Percentiles rank a stretch among this genome's conserved stretches.
These are phyloP conservation scores for Auxenochlorella protothecoides DNA, from an alignment of 139 green algal genomes.

Conservation along the genomic window DNA sequence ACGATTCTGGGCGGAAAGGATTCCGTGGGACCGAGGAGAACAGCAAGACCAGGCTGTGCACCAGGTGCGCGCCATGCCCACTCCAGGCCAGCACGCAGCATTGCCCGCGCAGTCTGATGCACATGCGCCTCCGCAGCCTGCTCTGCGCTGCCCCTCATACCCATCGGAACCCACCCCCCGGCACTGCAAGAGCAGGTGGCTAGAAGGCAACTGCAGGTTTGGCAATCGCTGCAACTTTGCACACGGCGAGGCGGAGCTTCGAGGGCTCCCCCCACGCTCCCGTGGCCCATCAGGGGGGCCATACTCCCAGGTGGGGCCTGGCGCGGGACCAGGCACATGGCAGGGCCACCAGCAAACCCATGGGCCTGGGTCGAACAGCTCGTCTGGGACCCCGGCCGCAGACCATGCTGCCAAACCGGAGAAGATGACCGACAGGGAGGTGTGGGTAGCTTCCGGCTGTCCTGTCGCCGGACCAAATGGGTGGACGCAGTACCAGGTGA, in stretches of 20 bases:
- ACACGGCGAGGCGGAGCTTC: slow-evolving; percentile 82
- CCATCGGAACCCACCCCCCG: neutral
- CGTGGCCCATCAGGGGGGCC: too few species aligned
- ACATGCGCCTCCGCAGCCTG: neutral
- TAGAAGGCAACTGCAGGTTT: slow-evolving; percentile 79
- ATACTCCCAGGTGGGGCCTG: too few species aligned
- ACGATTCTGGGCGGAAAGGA: slow-evolving; percentile 13
- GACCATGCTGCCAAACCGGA: neutral
- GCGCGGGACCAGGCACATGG: neutral
- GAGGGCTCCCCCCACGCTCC: slow-evolving; percentile 39
- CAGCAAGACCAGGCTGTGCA: slow-evolving; percentile 77
- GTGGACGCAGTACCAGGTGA: slow-evolving; percentile 51
- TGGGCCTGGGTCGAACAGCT: too few species aligned
- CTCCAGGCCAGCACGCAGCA: neutral
- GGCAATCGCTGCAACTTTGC: slow-evolving; percentile 91
- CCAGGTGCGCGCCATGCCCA: slow-evolving; percentile 32
- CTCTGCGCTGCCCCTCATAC: too few species aligned
- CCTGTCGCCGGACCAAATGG: slow-evolving; percentile 54
- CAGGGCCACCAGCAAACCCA: too few species aligned
- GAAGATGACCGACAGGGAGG: slow-evolving; percentile 24
- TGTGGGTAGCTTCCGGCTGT: slow-evolving; percentile 40
- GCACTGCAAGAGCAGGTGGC: slow-evolving; percentile 44
- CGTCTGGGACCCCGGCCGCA: neutral
- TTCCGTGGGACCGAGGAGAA: slow-evolving; percentile 77
- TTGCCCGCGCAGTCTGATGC: neutral